Evolutionary conservation across 1,139 yeast genomes (phyloP), one percentile per base, ranked within the genome.

Genomic region (Sugiyamaella pinicola): DNA sequence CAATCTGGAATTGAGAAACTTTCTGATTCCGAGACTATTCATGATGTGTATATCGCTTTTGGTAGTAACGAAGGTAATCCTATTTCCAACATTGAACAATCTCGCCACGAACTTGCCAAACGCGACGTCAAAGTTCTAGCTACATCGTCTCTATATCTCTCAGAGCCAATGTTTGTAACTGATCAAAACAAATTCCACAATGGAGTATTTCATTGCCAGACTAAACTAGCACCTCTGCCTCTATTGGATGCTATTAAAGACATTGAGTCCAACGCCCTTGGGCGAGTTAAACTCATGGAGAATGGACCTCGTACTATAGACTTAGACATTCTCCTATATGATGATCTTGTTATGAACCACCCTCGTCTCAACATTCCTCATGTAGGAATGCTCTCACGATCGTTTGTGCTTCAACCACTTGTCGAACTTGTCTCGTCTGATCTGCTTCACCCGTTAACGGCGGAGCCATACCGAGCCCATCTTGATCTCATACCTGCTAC

Each of bases 281-380:
- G 79, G n/a, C 74, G 99, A 49, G 83, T 83, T 21, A 93, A 93
- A 66, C 73, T 82, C 41, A 78, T 88, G 58, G 91, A 87, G 29
- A 93, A 93, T 65, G 97, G 99, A 0, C 99, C 99, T 5, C 75
- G 99, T 55, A 73, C 86, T 8, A 87, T 93, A 53, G 99, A 93
- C 65, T 76, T 93, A 55, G 99, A 93, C 69, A 88, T 93, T 19
- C 63, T 93, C 12, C 71, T 93, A 21, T 90, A 82, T 62, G 95
- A 84, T 64, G 79, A 82, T 51, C 63, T 76, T 26, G 77, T 79
- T 8, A 52, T 75, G 56, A 85, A 85, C 64, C 74, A 80, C 1
- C 73, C 78, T 0, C 77, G 81, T 47, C 77, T 93, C 61, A 80
- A 79, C 26, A 76, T 93, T 17, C 99, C 99, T 0, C 99, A 93